phyloP scores from a whole-genome alignment of 345 rosid genomes.

The Erodium maritimum region DNA sequence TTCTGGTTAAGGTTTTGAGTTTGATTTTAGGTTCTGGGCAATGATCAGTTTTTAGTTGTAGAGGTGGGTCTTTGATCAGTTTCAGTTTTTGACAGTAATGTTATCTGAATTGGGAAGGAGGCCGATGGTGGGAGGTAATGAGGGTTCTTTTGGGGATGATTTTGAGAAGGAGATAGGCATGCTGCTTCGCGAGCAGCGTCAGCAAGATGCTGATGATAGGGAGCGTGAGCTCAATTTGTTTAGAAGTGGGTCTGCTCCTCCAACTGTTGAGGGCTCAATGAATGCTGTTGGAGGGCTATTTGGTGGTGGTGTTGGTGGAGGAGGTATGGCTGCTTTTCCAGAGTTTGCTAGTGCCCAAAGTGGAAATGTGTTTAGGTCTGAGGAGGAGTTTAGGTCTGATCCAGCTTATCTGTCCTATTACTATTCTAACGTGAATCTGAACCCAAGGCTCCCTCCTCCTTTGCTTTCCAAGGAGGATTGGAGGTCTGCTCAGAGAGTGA shows the following conservation, averaged over 20 bases:
- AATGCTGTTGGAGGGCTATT: slow-evolving; percentile 58
- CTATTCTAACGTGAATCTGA: slow-evolving; percentile 63
- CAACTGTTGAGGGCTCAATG: slow-evolving; percentile 82
- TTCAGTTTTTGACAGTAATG: slow-evolving; percentile 27
- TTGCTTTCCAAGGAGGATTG: slow-evolving; percentile 75
- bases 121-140: slow-evolving; percentile 54
- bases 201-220: slow-evolving; percentile 23
- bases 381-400: slow-evolving; percentile 67
- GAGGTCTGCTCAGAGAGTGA: slow-evolving; percentile 58
- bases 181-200: slow-evolving; percentile 43
- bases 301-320: slow-evolving; percentile 34
- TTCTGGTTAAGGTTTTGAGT: slow-evolving; percentile 11
- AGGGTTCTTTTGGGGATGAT: slow-evolving; percentile 62
- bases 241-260: slow-evolving; percentile 93
- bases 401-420: slow-evolving; percentile 65
- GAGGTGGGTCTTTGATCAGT: slow-evolving; percentile 18
- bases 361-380: slow-evolving; percentile 29
- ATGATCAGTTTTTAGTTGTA: background rate
- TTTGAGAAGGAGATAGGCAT: slow-evolving; percentile 54
- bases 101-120: slow-evolving; percentile 51
- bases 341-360: slow-evolving; percentile 32
- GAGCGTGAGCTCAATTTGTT: slow-evolving; percentile 57
- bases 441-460: slow-evolving; percentile 91
- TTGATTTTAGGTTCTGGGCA: slow-evolving; percentile 15
- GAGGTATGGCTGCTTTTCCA: slow-evolving; percentile 19